Base-by-base conservation (phyloP, 106 monocot genomes). In the Dioscorea zingiberensis region DNA sequence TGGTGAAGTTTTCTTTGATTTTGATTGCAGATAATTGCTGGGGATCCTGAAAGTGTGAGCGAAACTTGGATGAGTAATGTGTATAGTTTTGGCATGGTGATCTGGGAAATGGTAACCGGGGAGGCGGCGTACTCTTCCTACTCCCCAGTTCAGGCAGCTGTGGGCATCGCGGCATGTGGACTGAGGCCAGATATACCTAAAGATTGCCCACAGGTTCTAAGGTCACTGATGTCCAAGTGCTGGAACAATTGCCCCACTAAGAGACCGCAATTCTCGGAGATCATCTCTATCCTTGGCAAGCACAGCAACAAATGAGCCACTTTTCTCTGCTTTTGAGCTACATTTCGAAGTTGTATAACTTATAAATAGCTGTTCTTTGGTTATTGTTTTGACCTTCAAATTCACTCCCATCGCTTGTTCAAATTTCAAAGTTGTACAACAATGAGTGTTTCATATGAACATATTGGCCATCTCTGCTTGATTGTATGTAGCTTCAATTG, bases 11-110 rank as follows among this genome's bases (percentile, higher is more conserved):
- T 6, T 38, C 9, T 59, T 22, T 60, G 65, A 25, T 62, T 63
- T 59, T 27, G 21, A 11, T 8, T 65, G 28, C 83, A 94, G 93
- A 89, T 98, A 59, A 98, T 98, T 19, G 85, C 92, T 3, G 97
- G 97, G 11, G 97, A 98, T 67, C 97, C 92, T 7, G 97, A 98
- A 67, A 98, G 74, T 25, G 97, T 89, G 48, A 74, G 83, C 0
- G 97, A 98, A 72, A 98, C 92, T 14, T 84, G 81, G 85, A 98
- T 92, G 97, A 98, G 97, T 84, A 98, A 98, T 67, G 89, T 89
- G 53, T 98, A 98, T 47, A 98, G 97, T 64, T 98, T 86, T 24
- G 92, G 97, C 3, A 92, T 98, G 97, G 84, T 98, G 46, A 32
- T 98, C 1, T 98, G 97, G 97, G 97, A 92, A 76, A 98, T 98